Evolutionary conservation across 2,329 filamentous ascomycete genomes (phyloP), one percentile per base, ranked within the genome.

Genomic region (Bipolaris bicolor): DNA sequence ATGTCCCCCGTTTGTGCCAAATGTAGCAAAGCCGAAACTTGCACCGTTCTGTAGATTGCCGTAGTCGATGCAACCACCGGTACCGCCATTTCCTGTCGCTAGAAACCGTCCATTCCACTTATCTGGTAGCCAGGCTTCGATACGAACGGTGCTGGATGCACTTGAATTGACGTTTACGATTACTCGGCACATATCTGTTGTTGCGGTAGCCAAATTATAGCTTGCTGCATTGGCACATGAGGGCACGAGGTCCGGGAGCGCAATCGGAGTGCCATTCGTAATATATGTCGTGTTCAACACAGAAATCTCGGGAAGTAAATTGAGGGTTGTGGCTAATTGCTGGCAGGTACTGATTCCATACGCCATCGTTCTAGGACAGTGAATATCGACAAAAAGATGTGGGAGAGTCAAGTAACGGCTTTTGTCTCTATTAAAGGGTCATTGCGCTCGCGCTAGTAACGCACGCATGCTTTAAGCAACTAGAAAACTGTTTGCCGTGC

Each of bases 1-100:
- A 57, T 78, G 76, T 3, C 77, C 76, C n/a, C 69, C 75, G 55
- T 79, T 77, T 4, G 71, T 71, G 16, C 72, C 70, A 2, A 78
- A 72, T 5, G 70, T 67, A 3, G 77, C 74, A 45, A 78, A 78
- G 3, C 76, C 76, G 29, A 72, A 64, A 18, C 60, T 62, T 2
- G 69, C 55, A 2, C 68, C 66, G 59, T 77, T 77, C 11, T 75
- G 73, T 26, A 78, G 62, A 47, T 74, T 72, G 9, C 55, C 61
- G 52, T 78, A 78, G 13, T 63, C 50, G 15, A 70, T 65, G 55
- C 76, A 78, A 7, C 76, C 76, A 31, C 55, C 58, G 3, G 76
- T 45, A 9, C 77, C 77, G 22, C 75, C 75, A 61, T 78, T 78
- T 5, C 75, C 75, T 1, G 66, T 71, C 11, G 63, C 65, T 31